These are phyloP conservation scores for Colletotrichum godetiae DNA, from an alignment of 2,329 filamentous ascomycete species.

Conservation along the genomic window DNA sequence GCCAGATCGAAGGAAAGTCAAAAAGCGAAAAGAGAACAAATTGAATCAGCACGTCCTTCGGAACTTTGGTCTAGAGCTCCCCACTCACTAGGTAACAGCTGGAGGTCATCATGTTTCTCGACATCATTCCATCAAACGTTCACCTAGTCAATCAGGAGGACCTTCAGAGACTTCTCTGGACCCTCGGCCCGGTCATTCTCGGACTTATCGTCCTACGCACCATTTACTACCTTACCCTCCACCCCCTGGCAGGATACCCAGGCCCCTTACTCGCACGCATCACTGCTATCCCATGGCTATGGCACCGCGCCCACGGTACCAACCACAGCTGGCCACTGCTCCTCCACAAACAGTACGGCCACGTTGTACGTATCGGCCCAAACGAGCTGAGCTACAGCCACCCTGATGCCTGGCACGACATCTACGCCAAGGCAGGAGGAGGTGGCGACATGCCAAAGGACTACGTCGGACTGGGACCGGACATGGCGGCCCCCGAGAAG, in stretches of 20 bases:
- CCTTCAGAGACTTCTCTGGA: not conserved
- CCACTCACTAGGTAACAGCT: not conserved
- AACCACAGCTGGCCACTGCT: conserved; percentile 29
- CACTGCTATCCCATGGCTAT: conserved; percentile 19
- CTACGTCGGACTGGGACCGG: conserved; percentile 44
- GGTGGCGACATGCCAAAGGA: conserved; percentile 39
- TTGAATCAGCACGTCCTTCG: too few relatives aligned
- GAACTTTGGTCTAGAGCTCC: not conserved
- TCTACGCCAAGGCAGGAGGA: conserved; percentile 31
- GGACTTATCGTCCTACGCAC: conserved; percentile 18
- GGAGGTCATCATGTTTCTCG: not conserved
- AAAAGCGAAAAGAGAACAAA: not conserved
- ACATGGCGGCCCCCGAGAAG: conserved; percentile 42
- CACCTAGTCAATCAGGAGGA: not conserved
- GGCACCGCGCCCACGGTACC: conserved; percentile 30
- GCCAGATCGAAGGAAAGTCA: not conserved
- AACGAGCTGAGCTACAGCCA: conserved; percentile 37
- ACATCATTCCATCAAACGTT: conserved; percentile 6
- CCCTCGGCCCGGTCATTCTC: conserved; percentile 2
- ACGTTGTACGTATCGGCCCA: conserved; percentile 34
- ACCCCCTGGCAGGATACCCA: conserved; percentile 30
- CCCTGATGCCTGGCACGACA: conserved; percentile 36
- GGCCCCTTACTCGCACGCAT: conserved; percentile 27
- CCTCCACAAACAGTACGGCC: conserved; percentile 40
- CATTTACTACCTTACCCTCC: conserved; percentile 30